Base-by-base conservation (phyloP, 2,329 filamentous ascomycete species). In the Penicillium palitans region DNA sequence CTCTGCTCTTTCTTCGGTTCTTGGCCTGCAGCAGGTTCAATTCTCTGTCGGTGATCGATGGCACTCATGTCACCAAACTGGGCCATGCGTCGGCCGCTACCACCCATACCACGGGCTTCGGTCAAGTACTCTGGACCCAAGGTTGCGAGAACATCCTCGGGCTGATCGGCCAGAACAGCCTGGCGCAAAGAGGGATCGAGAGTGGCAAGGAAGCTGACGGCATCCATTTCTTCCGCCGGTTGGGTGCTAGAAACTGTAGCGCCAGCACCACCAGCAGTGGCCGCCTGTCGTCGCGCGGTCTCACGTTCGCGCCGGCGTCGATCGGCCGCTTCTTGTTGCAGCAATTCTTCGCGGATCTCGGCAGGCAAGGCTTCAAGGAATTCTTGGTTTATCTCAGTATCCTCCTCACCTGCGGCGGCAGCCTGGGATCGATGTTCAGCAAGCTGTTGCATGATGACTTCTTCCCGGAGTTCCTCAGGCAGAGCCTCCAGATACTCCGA, bases 381-480 rank as follows among this genome's bases (percentile, higher is more conserved):
- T 69, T 97, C 93, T 64, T 91, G 90, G 74, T 92, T 93, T 61
- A 96, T 93, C 59, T 78, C 74, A 42, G 71, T 77, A 15, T 76
- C 75, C 68, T 92, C 87, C 59, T 93, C 90, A 19, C 86, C 84
- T 27, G 84, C 83, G 77, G 80, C 84, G 24, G 72, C 88, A 76
- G 91, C 90, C 73, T 95, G 87, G 8, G 89, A 89, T 62, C 93
- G 87, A 65, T 93, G 86, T 64, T 91, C 87, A 52, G 90, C 91
- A 62, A 96, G 85, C 59, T 96, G 92, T 61, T 93, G 88, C 73
- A 96, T 91, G 64, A 99, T 90, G 49, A 99, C 95, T 72, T 99
- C 95, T 74, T 98, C 93, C 46, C 95, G 85, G 71, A 98, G 87
- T 61, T 99, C 96, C 67, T 99, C 95, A 0, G 95, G 95, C n/a